Conservation (phyloP, 306 rosid species). For the Gastrolobium bilobum region DNA sequence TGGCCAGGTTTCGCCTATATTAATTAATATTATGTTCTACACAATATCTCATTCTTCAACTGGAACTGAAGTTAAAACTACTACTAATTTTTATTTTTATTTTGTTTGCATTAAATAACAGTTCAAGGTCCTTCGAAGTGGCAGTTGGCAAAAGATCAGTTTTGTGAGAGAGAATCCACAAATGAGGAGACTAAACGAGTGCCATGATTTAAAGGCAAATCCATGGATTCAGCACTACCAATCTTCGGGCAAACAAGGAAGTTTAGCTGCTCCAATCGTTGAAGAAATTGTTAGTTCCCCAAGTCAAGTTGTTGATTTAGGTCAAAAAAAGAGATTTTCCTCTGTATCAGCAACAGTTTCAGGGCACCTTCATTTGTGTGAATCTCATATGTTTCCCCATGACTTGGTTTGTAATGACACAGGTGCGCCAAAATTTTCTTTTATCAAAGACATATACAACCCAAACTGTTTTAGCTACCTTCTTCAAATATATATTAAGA, state of each 20-base stretch:
- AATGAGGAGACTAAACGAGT: slow-evolving; percentile 33
- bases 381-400: slow-evolving; percentile 1
- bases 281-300: slow-evolving; percentile 9
- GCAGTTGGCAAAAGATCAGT: slow-evolving; percentile 58
- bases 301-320: slow-evolving; percentile 23
- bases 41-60: neutral
- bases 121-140: slow-evolving; percentile 65
- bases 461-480: too few relatives aligned
- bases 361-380: neutral
- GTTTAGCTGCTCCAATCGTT: slow-evolving; percentile 32
- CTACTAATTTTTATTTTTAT: neutral
- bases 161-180: slow-evolving; percentile 48
- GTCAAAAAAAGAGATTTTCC: slow-evolving; percentile 22
- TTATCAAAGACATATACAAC: too few relatives aligned
- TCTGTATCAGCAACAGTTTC: neutral
- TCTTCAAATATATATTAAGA: too few relatives aligned
- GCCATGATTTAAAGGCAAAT: slow-evolving; percentile 45
- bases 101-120: slow-evolving; percentile 15
- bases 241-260: slow-evolving; percentile 45
- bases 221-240: slow-evolving; percentile 66
- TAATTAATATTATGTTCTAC: neutral
- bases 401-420: slow-evolving; percentile 37
- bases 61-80: neutral
- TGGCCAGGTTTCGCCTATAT: slow-evolving; percentile 56
- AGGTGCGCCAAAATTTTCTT: slow-evolving; percentile 41